phyloP scores from a whole-genome alignment of 2,329 filamentous ascomycete genomes.

The Aspergillus candidus region DNA sequence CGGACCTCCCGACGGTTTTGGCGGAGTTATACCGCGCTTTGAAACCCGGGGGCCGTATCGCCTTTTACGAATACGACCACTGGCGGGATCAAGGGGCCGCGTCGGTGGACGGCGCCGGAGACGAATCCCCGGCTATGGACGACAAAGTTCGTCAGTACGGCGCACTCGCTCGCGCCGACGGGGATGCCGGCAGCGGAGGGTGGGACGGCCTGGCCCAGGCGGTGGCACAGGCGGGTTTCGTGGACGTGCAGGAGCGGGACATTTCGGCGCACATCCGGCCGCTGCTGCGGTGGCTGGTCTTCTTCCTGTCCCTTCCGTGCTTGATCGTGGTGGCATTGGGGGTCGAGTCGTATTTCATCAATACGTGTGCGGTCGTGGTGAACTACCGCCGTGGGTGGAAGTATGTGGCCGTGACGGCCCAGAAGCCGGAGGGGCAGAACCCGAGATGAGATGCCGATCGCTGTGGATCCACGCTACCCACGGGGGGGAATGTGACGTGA shows the following conservation, averaged over 20 bases:
- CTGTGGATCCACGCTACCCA: too few relatives aligned
- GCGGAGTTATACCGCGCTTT: conserved; percentile 43
- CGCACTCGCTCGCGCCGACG: not conserved
- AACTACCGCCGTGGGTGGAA: conserved; percentile 11
- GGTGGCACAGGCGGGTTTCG: conserved; percentile 5
- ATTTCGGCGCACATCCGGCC: conserved; percentile 7
- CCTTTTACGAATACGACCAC: conserved; percentile 45
- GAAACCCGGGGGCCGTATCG: conserved; percentile 41
- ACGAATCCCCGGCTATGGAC: not conserved
- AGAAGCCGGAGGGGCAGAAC: conserved; percentile 2
- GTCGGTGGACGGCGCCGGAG: not conserved
- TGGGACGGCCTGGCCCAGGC: conserved; percentile 1
- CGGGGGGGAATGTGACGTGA: too few relatives aligned
- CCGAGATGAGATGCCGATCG: not conserved
- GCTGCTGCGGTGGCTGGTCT: conserved; percentile 6
- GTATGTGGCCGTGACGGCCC: conserved; percentile 9
- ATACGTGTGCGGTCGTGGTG: conserved; percentile 11
- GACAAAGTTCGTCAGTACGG: conserved; percentile 9
- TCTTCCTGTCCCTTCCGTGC: conserved; percentile 4
- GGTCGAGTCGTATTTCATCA: conserved; percentile 9
- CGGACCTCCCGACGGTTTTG: conserved; percentile 38
- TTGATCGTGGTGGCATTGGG: conserved; percentile 6
- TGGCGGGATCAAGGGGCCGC: conserved; percentile 1
- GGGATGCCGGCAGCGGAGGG: not conserved
- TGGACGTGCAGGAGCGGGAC: conserved; percentile 7